Base-by-base conservation (phyloP, 148 eudicot species). In the Arctostaphylos glauca region DNA sequence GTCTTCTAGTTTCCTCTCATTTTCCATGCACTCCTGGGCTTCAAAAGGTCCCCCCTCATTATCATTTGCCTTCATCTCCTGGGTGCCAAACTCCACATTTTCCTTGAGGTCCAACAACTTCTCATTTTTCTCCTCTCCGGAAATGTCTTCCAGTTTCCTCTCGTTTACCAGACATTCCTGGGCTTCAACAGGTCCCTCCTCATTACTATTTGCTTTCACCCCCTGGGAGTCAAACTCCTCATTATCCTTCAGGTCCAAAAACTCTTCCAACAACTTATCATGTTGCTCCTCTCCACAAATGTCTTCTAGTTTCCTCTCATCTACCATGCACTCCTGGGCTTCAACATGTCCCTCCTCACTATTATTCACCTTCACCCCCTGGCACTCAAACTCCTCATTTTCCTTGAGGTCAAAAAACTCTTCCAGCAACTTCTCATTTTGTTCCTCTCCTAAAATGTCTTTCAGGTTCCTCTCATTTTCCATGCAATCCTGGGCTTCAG, bases 1-100 rank as follows among this genome's bases (percentile, higher is more conserved):
- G 68, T 83, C 85, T 74, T 76, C 82, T 46, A 80, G 84, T 81
- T 78, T 54, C 43, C 47, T 78, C 60, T 85, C 91, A 84, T 81
- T 48, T 58, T 87, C 80, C 72, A 83, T 56, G 49, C 67, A 68
- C 64, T 81, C 89, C 81, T 78, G 82, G 10, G 72, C 81, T 84
- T 76, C 85, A 80, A 58, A 55, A 12, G 31, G 60, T 8, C 38
- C 21, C 75, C 67, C 67, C 64, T 80, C 77, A 73, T 50, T 71
- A 49, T 81, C 88, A 88, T 80, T 56, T 23, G 76, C 64, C 52
- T 83, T 81, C 46, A 23, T 56, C 81, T 73, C 87, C 77, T 52
- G 49, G 3, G 81, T 53, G 18, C 79, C 78, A 47, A 43, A 21
- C 73, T 58, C 64, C 78, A 66, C 82, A 80, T 55, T 31, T 66